Evolutionary conservation across 495 filamentous ascomycete species (phyloP).

Genomic region (Aspergillus sclerotioniger): DNA sequence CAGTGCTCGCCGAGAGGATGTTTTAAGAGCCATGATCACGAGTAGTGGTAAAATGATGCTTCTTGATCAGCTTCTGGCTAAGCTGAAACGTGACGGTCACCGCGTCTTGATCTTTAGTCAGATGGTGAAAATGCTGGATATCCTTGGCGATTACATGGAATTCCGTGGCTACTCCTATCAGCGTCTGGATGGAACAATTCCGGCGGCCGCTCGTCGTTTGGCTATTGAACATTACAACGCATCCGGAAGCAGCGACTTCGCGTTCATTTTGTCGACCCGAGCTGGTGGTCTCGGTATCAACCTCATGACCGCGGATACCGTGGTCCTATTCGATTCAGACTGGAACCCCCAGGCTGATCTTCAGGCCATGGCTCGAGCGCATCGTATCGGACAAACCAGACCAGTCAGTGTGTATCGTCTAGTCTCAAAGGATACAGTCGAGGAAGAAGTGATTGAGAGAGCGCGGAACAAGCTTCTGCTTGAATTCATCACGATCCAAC

Average conservation of each 20-base stretch:
- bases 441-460: constrained; percentile 94
- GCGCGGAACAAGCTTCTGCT: constrained; percentile 97
- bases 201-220: constrained; percentile 75
- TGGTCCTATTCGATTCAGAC: constrained; percentile 97
- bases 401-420: constrained; percentile 94
- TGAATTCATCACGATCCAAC: constrained; percentile 97
- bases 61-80: constrained; percentile 86
- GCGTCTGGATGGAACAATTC: constrained; percentile 90
- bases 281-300: constrained; percentile 98
- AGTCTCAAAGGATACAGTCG: constrained; percentile 95
- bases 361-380: constrained; percentile 96
- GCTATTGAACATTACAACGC: constrained; percentile 99
- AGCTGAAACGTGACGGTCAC: constrained; percentile 86
- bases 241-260: constrained; percentile 89
- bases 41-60: constrained; percentile 99
- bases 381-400: constrained; percentile 94
- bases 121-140: constrained; percentile 99
- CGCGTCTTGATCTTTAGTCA: constrained; percentile 98
- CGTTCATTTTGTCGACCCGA: constrained; percentile 91
- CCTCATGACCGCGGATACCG: constrained; percentile 96
- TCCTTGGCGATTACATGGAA: constrained; percentile 88
- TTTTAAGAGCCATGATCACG: constrained; percentile 84
- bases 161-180: constrained; percentile 89
- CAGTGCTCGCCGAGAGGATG: constrained; percentile 76
- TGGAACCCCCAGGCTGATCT: constrained; percentile 99